Base-by-base conservation (phyloP, 768 basidiomycete genomes). In the Sistotremastrum suecicum region DNA sequence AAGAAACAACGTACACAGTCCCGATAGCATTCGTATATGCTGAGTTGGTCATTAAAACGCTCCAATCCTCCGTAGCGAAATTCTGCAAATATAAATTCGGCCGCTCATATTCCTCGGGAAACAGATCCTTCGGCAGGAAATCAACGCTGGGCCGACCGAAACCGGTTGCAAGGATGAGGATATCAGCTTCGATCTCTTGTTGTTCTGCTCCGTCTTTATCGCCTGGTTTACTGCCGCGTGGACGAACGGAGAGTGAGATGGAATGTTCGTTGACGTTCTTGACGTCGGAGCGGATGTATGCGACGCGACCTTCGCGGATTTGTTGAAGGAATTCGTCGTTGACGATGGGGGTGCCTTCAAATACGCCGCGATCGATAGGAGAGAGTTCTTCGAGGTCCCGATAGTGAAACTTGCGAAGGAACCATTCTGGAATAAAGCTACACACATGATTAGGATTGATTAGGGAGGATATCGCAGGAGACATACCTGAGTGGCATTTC, bases 51-150 rank as follows among this genome's bases (percentile, higher is more conserved):
- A 67, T 55, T 31, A 75, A 58, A 1, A 75, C 54, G 2, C 66
- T 66, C 70, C 71, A 74, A 54, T 76, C 72, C 51, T 72, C 69
- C 0, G 68, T 69, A 12, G 66, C 63, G 59, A 77, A 75, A 54
- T 72, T 75, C 49, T 75, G 73, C 10, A 75, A 61, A 49, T 75
- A 75, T 41, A 74, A 50, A 44, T 71, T 63, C 11, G 74, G 73
- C 20, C 70, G 62, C 62, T 71, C 61, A 44, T 72, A 71, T 4
- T 62, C 66, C 41, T 70, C 67, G 0, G 73, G 72, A 57, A 76
- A 76, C 37, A 76, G 54, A 29, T 70, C 66, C 2, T 65, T 49
- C 5, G 66, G 63, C 45, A 75, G 54, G 54, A 77, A 75, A 39
- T 63, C 60, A 12, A 74, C 46, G 5, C 54, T 52, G 0, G 73